Conservation (phyloP, 1,139 yeast genomes). For the Yamadazyma spencermartinsiae region DNA sequence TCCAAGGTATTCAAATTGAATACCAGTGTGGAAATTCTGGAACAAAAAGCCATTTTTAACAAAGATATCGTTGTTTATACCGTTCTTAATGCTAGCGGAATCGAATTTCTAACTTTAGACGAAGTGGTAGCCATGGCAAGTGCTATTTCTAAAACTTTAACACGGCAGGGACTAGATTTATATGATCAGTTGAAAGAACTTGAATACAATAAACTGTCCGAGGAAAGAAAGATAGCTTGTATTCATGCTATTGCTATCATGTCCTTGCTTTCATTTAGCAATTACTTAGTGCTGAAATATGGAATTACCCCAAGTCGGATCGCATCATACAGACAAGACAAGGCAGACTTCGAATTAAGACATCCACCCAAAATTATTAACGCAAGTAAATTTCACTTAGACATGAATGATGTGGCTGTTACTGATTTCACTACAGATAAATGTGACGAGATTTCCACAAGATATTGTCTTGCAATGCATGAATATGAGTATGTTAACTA, state of each 20-base stretch:
- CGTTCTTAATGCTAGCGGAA: conserved; percentile 37
- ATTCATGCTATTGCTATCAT: conserved; percentile 23
- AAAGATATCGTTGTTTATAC: conserved; percentile 35
- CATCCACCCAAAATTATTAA: conserved; percentile 19
- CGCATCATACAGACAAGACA: conserved; percentile 25
- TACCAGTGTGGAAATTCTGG: conserved; percentile 8
- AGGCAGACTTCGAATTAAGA: conserved; percentile 28
- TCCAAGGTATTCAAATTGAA: conserved; percentile 24
- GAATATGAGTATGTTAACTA: conserved; percentile 13
- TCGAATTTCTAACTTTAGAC: conserved; percentile 40
- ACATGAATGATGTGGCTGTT: conserved; percentile 10
- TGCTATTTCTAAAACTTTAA: conserved; percentile 18
- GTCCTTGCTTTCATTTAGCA: conserved; percentile 24
- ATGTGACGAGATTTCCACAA: conserved; percentile 13
- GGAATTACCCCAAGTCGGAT: conserved; percentile 22
- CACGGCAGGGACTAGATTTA: conserved; percentile 38
- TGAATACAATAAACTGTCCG: not conserved
- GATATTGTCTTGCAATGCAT: conserved; percentile 12
- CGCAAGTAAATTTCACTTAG: conserved; percentile 10
- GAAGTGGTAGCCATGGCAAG: conserved; percentile 30
- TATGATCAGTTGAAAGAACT: conserved; percentile 18
- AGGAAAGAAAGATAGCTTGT: conserved; percentile 11
- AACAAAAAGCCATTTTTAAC: conserved; percentile 16
- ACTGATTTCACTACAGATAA: not conserved
- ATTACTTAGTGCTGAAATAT: conserved; percentile 21